These are phyloP conservation scores for Trypanosomatidae sp. DNA, from an alignment of 208 protist genomes.

Conservation along the genomic window DNA sequence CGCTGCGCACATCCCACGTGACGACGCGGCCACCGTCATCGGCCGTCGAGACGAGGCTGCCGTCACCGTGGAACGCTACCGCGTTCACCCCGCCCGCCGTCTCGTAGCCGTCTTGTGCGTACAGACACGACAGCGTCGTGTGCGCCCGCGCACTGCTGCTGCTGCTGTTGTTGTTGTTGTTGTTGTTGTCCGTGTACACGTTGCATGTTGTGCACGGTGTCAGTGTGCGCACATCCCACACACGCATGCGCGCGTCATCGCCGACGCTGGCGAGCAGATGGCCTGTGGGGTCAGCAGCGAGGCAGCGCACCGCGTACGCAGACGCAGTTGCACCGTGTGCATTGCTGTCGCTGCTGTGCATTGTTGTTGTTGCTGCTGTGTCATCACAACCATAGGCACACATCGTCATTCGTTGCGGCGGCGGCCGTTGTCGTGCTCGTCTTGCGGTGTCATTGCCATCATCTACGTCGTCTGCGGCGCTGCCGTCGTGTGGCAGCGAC, in stretches of 20 bases:
- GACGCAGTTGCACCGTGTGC: slow-evolving; percentile 9
- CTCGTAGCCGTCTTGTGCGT: slow-evolving; percentile 59
- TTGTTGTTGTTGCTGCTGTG: no score
- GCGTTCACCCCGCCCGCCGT: slow-evolving; percentile 17
- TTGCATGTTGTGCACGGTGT: no score
- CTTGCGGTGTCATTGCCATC: no score
- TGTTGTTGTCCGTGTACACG: no score
- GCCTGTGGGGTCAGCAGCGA: slow-evolving; percentile 63
- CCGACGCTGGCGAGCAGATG: slow-evolving; percentile 43
- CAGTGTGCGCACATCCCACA: slow-evolving; percentile 67
- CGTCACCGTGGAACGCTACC: slow-evolving; percentile 68
- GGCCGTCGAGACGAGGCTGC: slow-evolving; percentile 41
- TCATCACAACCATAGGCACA: no score
- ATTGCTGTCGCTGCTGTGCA: slow-evolving; percentile 1
- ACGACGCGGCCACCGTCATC: slow-evolving; percentile 59
- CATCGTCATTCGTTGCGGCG: no score
- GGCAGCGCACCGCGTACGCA: slow-evolving; percentile 5
- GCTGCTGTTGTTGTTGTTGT: no score
- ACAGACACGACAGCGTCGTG: no score
- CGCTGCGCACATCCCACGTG: slow-evolving; percentile 61
- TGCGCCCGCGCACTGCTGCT: no score
- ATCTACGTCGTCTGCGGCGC: background rate
- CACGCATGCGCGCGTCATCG: slow-evolving; percentile 22
- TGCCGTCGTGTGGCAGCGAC: slow-evolving; percentile 6
- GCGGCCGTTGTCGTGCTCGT: no score